phyloP scores from a whole-genome alignment of 768 basidiomycete genomes.

The Atractiella rhizophila region DNA sequence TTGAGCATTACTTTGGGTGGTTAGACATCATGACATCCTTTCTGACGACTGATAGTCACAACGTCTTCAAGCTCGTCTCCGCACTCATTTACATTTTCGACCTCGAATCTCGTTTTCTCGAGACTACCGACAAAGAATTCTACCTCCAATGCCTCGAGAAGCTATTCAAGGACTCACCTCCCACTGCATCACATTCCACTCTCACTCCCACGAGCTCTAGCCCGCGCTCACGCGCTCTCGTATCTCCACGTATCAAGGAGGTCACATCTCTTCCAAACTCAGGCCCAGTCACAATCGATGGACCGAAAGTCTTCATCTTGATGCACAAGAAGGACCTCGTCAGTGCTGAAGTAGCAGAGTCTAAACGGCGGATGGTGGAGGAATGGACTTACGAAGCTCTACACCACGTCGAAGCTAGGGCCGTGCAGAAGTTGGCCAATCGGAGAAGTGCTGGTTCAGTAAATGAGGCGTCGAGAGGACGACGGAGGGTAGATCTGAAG shows the following conservation, averaged over 20 bases:
- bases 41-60: conserved; percentile 67
- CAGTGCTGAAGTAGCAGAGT: conserved; percentile 21
- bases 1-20: neutral
- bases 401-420: too few relatives aligned
- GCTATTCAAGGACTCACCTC: conserved; percentile 38
- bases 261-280: conserved; percentile 4
- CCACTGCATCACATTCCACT: conserved; percentile 1
- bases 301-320: conserved; percentile 64
- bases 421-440: too few relatives aligned
- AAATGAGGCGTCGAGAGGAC: too few relatives aligned
- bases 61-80: conserved; percentile 86
- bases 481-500: too few relatives aligned
- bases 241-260: neutral
- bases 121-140: conserved; percentile 58
- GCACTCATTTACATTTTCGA: conserved; percentile 98
- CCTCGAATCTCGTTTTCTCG: conserved; percentile 58
- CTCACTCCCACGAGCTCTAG: neutral
- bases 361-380: too few relatives aligned
- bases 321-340: conserved; percentile 98
- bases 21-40: conserved; percentile 84
- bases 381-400: conserved; percentile 34
- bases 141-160: conserved; percentile 76
- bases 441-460: too few relatives aligned
- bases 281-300: conserved; percentile 17
- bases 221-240: conserved; percentile 1